These are phyloP conservation scores for Tetracentron sinense DNA, from an alignment of 164 flowering plant species.

Conservation along the genomic window DNA sequence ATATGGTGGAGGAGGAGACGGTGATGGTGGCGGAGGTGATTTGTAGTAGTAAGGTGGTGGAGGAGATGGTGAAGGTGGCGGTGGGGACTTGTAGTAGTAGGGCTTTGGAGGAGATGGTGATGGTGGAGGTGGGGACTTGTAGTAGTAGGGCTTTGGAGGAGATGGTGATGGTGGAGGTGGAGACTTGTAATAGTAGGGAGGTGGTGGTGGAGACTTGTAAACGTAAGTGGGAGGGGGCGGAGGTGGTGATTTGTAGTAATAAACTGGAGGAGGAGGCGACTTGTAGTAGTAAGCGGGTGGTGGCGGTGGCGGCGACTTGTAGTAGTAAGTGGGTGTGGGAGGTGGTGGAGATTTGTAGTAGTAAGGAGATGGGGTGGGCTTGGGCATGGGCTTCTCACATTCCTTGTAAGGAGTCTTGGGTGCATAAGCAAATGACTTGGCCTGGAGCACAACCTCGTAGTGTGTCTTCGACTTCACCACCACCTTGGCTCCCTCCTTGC, in stretches of 20 bases:
- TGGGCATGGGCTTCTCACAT: constrained; percentile 40
- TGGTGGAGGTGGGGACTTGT: too few species aligned
- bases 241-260: constrained; percentile 29
- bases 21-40: too few species aligned
- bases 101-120: constrained; percentile 28
- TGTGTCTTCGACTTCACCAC: constrained; percentile 52
- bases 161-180: constrained; percentile 15
- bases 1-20: not conserved
- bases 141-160: constrained; percentile 18
- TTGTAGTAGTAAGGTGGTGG: not conserved
- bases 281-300: constrained; percentile 22
- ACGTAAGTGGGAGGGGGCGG: constrained; percentile 22
- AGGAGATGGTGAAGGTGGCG: not conserved
- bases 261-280: constrained; percentile 28
- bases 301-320: constrained; percentile 11
- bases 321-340: not conserved
- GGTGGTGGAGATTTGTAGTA: constrained; percentile 20
- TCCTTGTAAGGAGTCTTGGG: constrained; percentile 57
- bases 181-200: constrained; percentile 17
- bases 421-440: constrained; percentile 68
- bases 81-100: too few species aligned
- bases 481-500: constrained; percentile 46
- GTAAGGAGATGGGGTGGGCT: constrained; percentile 16
- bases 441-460: constrained; percentile 50
- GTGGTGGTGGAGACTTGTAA: constrained; percentile 17